Evolutionary conservation across 2,329 filamentous ascomycete genomes (phyloP).

Genomic region (Neofusicoccum parvum): DNA sequence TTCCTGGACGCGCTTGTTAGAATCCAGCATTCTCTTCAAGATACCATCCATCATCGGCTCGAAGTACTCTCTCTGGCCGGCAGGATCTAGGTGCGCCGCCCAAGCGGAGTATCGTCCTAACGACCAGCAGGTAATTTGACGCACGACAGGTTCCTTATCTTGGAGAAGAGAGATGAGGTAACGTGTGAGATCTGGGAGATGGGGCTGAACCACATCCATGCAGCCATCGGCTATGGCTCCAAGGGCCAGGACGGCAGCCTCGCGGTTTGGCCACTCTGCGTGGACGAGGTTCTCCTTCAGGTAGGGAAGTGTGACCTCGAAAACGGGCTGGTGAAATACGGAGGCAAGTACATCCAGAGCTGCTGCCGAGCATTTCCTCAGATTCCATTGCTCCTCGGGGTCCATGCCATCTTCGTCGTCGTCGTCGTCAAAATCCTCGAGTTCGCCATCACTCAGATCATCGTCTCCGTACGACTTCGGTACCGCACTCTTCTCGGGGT

Average conservation of each 20-base stretch:
- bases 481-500: constrained; percentile 53
- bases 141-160: constrained; percentile 84
- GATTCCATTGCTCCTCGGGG: constrained; percentile 90
- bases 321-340: constrained; percentile 85
- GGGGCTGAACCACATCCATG: constrained; percentile 83
- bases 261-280: constrained; percentile 85
- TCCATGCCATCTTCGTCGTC: constrained; percentile 71
- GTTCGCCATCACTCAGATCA: constrained; percentile 84
- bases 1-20: constrained; percentile 97
- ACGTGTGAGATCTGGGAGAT: constrained; percentile 85
- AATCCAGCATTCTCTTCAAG: constrained; percentile 89
- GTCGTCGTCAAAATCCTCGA: constrained; percentile 73
- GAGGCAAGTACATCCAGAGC: constrained; percentile 92
- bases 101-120: constrained; percentile 90
- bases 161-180: constrained; percentile 86
- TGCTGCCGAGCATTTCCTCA: constrained; percentile 95
- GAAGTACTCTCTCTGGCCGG: constrained; percentile 76
- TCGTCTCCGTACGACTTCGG: constrained; percentile 60
- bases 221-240: constrained; percentile 95
- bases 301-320: constrained; percentile 89
- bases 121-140: constrained; percentile 98
- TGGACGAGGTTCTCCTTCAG: constrained; percentile 87
- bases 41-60: constrained; percentile 98
- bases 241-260: constrained; percentile 90
- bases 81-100: constrained; percentile 75